Evolutionary conservation across 2,329 filamentous ascomycete species (phyloP), one percentile per base, ranked within the genome.

Genomic region (Waltergamsia citrina): DNA sequence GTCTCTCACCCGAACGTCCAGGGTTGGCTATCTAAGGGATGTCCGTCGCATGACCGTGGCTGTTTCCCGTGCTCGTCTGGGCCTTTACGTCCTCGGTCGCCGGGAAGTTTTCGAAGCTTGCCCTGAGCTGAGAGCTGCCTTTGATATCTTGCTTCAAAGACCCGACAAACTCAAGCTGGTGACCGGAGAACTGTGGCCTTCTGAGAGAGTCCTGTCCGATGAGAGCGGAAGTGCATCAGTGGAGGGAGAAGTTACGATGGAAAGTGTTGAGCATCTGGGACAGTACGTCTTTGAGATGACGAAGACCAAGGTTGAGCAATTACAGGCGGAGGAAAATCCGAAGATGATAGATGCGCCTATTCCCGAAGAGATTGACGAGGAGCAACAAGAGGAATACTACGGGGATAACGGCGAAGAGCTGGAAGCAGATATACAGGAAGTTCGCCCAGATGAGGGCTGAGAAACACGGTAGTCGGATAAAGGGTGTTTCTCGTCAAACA

Each of bases 241-340:
- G 6, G 60, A 67, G 3, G 70, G 70, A 10, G 70, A 74, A 47
- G 80, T 78, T 1, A 67, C 76, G 15, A 96, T 98, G 85, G 84
- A 90, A 47, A 76, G 83, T 22, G 80, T 96, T 2, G 90, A 98
- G 63, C 92, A 98, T 62, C 59, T 98, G 23, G 92, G 92, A 1
- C 83, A 94, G 59, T 98, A 95, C 56, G 90, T 98, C 16, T 94
- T 77, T 53, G 85, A 98, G 57, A 98, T 98, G 86, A 94, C 87
- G 4, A 74, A 81, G 30, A 74, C 70, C 2, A 68, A 59, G 49
- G 43, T 73, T 23, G 57, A 65, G 49, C 67, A 74, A 48, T 41
- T 76, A 29, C 58, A 63, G 33, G 56, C 48, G 8, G 65, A 55
- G 29, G 50, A 51, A 33, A 51, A 50, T 3, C 41, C 37, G 31